Evolutionary conservation across 345 rosid genomes (phyloP), one percentile per base, ranked within the genome.

Genomic region (Eucalyptus victrix): DNA sequence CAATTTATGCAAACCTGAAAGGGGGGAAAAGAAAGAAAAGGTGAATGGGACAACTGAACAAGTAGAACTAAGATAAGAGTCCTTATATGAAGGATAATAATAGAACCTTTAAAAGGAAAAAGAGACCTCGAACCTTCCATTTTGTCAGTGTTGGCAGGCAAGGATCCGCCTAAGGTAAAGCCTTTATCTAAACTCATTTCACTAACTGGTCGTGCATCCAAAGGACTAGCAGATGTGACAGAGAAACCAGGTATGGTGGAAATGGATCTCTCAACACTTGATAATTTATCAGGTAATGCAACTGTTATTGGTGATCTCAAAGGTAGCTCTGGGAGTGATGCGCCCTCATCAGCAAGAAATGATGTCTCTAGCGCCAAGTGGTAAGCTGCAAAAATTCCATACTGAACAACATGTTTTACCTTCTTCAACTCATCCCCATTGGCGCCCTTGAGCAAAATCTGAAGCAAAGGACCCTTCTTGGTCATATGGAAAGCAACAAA

Each of bases 351-450:
- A 65, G 98, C 98, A 87, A 97, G 96, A 90, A 97, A 98, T 28
- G 98, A 98, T 72, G 99, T 98, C 97, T 98, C 99, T 60, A 98
- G 91, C 88, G 99, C 99, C 91, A 98, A 89, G 92, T 98, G 99
- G 94, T 98, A 98, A 90, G 99, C 99, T 89, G 99, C 99, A 94
- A 98, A 98, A 92, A 98, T 93, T 90, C 99, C 99, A 93, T 98
- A 98, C 89, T 98, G 98, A 65, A 98, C 95, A 86, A 98, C 99
- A 91, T 96, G 98, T 94, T 98, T 98, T 91, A 97, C 98, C 92
- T 95, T 96, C 94, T 98, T 97, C 93, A 98, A 90, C 89, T 96
- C 98, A 72, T 98, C 99, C 87, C 95, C 99, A 89, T 91, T 95
- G 44, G 99, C 98, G 80, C 99, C 99, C 93, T 95, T 96, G 89